Evolutionary conservation across 768 basidiomycete species (phyloP), one percentile per base, ranked within the genome.

Genomic region (Amanita thiersii): DNA sequence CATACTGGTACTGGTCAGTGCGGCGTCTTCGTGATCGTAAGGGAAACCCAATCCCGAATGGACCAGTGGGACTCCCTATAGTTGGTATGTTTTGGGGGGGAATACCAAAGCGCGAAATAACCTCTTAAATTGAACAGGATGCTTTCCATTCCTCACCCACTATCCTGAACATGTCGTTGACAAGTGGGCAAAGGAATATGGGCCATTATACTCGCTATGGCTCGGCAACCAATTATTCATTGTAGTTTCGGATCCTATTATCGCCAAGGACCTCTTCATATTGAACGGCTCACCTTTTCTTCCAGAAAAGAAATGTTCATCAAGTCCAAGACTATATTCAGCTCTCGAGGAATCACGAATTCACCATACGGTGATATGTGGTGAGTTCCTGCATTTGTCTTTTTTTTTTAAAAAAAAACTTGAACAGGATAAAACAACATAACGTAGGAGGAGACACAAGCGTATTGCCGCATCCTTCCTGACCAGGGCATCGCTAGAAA

Each of bases 201-300:
- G 71, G 0, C 53, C 66, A 0, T 41, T 73, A 8, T 71, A 64
- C 47, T 71, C 70, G 5, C 44, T 73, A 39, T 67, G 61, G 60
- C 58, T 73, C 15, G 71, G 71, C 12, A 63, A 68, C 45, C 70
- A 70, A 45, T 64, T 70, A 14, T 68, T 71, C 48, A 60, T 73
- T 37, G 54, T 70, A 29, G 44, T 73, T 24, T 70, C 69, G 3
- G 68, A 70, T 47, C 61, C 69, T 4, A 54, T 57, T 17, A 59
- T 72, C 8, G 69, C 61, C 0, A 64, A 64, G 37, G 70, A 72
- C 42, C 56, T 73, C 20, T 52, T 72, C 50, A 63, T 71, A 17
- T 62, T 61, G 17, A 68, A 70, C 34, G 67, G 70, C 33, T 54
- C 8, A 56, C 66, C 11, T 73, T 71, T 46, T 72, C 70, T 12